Conservation (phyloP, 108 stramenopile genomes). For the Nitzschia sp. region DNA sequence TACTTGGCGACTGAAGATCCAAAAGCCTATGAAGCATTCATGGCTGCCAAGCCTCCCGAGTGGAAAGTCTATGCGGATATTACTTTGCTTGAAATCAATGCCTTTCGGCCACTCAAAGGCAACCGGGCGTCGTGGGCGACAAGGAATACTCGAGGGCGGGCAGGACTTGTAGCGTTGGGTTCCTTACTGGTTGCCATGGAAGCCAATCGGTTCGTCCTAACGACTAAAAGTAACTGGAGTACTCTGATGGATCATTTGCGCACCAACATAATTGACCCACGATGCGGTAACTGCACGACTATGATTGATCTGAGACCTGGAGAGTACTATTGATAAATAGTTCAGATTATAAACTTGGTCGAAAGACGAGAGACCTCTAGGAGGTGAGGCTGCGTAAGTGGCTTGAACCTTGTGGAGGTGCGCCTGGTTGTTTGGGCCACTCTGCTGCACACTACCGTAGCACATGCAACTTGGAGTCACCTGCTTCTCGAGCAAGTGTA, state of each 20-base stretch:
- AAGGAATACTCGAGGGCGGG: slow-evolving; percentile 47
- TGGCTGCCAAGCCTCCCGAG: slow-evolving; percentile 25
- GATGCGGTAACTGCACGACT: slow-evolving; percentile 43
- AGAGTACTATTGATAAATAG: slow-evolving; percentile 4
- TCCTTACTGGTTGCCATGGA: slow-evolving; percentile 57
- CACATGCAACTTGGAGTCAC: no score
- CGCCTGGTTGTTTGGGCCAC: no score
- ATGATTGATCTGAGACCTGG: slow-evolving; percentile 53
- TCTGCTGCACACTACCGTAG: no score
- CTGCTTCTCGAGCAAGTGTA: no score
- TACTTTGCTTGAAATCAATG: slow-evolving; percentile 43
- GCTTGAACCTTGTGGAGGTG: no score
- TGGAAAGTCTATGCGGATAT: slow-evolving; percentile 52
- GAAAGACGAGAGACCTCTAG: no score
- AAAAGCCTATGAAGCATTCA: slow-evolving; percentile 42
- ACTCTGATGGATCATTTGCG: slow-evolving; percentile 51
- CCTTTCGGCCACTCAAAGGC: slow-evolving; percentile 47
- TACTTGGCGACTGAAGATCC: slow-evolving; percentile 72
- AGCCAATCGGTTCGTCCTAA: slow-evolving; percentile 56
- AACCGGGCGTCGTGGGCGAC: slow-evolving; percentile 50
- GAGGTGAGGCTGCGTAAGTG: no score
- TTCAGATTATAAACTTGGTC: no score
- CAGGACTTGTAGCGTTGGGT: slow-evolving; percentile 55
- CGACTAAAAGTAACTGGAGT: slow-evolving; percentile 65
- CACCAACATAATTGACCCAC: slow-evolving; percentile 48